Conservation (phyloP, 2,329 filamentous ascomycete genomes). For the Dothidotthia symphoricarpi region DNA sequence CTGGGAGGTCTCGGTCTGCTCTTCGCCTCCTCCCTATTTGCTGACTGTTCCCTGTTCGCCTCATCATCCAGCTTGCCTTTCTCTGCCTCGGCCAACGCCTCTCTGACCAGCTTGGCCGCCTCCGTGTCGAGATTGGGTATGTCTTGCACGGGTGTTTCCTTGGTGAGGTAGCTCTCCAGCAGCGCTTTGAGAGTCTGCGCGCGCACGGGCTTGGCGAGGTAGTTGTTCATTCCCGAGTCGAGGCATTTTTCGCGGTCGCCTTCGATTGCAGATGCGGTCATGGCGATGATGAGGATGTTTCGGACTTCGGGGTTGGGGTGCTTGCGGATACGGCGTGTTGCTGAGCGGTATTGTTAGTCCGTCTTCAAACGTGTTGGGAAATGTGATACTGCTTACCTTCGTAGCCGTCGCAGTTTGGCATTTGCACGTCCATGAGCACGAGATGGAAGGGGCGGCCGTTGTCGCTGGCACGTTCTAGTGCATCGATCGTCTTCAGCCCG, state of each 20-base stretch:
- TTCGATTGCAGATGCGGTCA: slow-evolving; percentile 94
- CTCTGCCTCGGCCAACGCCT: slow-evolving; percentile 25
- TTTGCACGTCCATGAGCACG: slow-evolving; percentile 93
- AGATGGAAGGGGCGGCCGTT: slow-evolving; percentile 81
- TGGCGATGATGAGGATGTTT: slow-evolving; percentile 88
- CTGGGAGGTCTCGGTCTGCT: slow-evolving; percentile 4
- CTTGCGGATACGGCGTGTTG: slow-evolving; percentile 76
- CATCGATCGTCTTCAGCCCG: slow-evolving; percentile 82
- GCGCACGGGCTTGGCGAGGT: slow-evolving; percentile 91
- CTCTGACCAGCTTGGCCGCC: slow-evolving; percentile 46
- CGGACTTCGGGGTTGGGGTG: slow-evolving; percentile 75
- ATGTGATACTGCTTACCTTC: slow-evolving; percentile 48
- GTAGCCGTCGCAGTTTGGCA: slow-evolving; percentile 91
- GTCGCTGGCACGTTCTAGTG: slow-evolving; percentile 68
- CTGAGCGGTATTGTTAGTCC: slow-evolving; percentile 43
- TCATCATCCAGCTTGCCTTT: not conserved
- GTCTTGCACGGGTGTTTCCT: slow-evolving; percentile 41
- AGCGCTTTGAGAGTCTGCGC: slow-evolving; percentile 83
- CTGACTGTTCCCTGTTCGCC: no score
- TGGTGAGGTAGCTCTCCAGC: slow-evolving; percentile 65
- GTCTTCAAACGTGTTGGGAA: not conserved
- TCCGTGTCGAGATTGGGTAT: slow-evolving; percentile 48
- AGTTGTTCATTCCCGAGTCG: slow-evolving; percentile 97
- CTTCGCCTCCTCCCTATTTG: not conserved
- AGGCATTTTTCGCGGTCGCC: slow-evolving; percentile 93